Conservation (phyloP, 176 grass and related monocot genomes). For the Oryza nivara region DNA sequence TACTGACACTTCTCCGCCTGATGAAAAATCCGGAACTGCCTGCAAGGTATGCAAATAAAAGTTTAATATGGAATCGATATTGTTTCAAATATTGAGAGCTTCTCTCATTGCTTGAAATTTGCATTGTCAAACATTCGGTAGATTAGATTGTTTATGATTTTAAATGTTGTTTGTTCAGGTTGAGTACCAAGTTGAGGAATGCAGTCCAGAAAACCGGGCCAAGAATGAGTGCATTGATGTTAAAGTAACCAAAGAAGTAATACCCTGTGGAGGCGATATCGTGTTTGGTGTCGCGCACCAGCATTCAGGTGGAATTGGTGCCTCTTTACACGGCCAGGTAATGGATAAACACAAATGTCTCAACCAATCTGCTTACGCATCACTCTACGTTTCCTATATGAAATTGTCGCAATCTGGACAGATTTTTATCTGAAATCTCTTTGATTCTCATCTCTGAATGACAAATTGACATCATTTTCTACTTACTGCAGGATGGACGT, state of each 20-base stretch:
- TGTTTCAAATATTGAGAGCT: background rate
- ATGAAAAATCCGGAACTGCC: constrained; percentile 12
- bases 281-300: constrained; percentile 82
- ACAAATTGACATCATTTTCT: background rate
- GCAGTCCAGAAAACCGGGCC: constrained; percentile 43
- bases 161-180: constrained; percentile 41
- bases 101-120: background rate
- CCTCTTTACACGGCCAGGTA: constrained; percentile 69
- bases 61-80: background rate
- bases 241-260: constrained; percentile 40
- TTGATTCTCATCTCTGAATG: background rate
- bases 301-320: constrained; percentile 68
- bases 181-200: constrained; percentile 79
- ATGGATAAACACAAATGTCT: background rate
- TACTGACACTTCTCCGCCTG: constrained; percentile 39
- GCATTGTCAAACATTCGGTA: background rate
- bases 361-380: background rate
- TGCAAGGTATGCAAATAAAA: constrained; percentile 58
- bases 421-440: background rate
- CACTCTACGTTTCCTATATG: background rate
- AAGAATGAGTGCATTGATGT: constrained; percentile 58
- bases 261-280: constrained; percentile 73
- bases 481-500: constrained; percentile 59
- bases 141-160: background rate
- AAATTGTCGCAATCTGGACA: background rate